Evolutionary conservation across 2,329 filamentous ascomycete genomes (phyloP).

Genomic region (Ophiocordyceps robertsii): DNA sequence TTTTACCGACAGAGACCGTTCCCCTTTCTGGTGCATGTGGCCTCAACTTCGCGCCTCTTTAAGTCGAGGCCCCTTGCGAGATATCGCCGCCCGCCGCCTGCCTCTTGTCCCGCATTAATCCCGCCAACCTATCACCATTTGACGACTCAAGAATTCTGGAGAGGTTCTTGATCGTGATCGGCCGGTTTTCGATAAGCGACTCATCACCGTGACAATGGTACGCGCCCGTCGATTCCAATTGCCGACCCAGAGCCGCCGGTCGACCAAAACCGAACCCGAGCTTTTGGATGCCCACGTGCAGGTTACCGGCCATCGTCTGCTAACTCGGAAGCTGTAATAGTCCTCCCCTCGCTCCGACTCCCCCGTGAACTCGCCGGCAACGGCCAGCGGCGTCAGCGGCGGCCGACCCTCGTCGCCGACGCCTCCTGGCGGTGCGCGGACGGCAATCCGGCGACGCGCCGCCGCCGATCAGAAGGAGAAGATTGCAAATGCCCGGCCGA

Average conservation of each 20-base stretch:
- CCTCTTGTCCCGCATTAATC: slow-evolving; percentile 4
- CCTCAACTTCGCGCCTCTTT: slow-evolving; percentile 23
- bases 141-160: slow-evolving; percentile 18
- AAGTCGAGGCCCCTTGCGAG: background rate
- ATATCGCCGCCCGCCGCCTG: background rate
- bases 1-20: slow-evolving; percentile 13
- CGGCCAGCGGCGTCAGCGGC: slow-evolving; percentile 53
- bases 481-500: slow-evolving; percentile 83
- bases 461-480: slow-evolving; percentile 97
- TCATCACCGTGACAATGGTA: slow-evolving; percentile 18
- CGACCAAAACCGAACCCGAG: background rate
- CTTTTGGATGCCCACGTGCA: background rate
- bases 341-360: slow-evolving; percentile 49
- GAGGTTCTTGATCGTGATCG: slow-evolving; percentile 16
- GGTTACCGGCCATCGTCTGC: background rate
- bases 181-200: slow-evolving; percentile 6
- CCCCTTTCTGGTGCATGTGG: slow-evolving; percentile 27
- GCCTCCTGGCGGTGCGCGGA: slow-evolving; percentile 85
- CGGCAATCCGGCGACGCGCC: slow-evolving; percentile 86
- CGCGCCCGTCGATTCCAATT: slow-evolving; percentile 2
- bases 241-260: background rate
- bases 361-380: slow-evolving; percentile 40
- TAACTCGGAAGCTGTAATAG: slow-evolving; percentile 15
- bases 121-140: slow-evolving; percentile 7
- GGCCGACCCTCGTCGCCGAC: slow-evolving; percentile 75